These are phyloP conservation scores for Alloteropsis angusta DNA, from an alignment of 202 grass and related monocot genomes.

Conservation along the genomic window DNA sequence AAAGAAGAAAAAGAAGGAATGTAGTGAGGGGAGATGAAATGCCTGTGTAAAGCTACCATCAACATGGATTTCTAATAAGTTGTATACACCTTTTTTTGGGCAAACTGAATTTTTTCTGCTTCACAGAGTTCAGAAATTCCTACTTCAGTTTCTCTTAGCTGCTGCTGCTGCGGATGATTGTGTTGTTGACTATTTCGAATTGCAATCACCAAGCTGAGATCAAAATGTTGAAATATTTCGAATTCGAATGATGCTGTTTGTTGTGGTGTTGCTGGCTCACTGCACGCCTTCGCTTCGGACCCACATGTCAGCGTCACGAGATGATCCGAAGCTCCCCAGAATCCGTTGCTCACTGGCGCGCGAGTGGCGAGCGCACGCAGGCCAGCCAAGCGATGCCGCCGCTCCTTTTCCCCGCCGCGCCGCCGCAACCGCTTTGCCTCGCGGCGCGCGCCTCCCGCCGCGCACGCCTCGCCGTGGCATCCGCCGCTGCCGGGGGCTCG, in stretches of 20 bases:
- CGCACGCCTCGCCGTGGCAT: neutral
- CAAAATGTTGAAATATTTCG: neutral
- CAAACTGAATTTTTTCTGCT: neutral
- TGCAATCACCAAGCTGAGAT: neutral
- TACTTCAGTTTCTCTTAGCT: neutral
- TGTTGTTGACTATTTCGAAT: neutral
- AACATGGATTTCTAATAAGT: neutral
- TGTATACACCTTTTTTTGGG: neutral
- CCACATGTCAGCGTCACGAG: neutral
- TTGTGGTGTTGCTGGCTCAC: neutral
- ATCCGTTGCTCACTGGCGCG: neutral
- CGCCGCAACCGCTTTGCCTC: neutral
- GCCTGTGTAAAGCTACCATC: neutral
- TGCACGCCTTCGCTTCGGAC: neutral
- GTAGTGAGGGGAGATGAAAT: neutral
- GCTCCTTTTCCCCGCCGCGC: constrained; percentile 1
- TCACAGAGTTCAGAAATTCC: neutral
- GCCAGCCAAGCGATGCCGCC: constrained; percentile 22
- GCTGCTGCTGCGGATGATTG: neutral
- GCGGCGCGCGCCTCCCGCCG: neutral
- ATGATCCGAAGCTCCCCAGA: neutral
- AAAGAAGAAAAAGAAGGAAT: constrained; percentile 20
- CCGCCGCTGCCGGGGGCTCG: neutral
- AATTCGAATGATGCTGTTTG: neutral
- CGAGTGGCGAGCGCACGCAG: neutral